Evolutionary conservation across 2,329 filamentous ascomycete genomes (phyloP).

Genomic region (Graphiopsis chlorocephala): DNA sequence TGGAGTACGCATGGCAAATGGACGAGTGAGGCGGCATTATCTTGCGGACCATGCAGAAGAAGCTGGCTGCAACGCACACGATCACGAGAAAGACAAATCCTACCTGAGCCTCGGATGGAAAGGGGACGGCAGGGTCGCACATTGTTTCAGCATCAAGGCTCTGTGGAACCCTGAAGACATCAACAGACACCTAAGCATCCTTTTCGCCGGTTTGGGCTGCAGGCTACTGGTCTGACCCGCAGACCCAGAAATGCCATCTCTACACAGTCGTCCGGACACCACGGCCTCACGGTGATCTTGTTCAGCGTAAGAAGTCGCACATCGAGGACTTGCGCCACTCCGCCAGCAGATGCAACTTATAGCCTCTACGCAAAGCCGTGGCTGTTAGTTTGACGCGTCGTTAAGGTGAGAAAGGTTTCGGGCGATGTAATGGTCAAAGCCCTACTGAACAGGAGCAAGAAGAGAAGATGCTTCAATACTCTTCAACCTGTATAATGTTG

Average conservation of each 20-base stretch:
- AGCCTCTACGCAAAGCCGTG: neutral
- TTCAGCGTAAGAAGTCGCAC: neutral
- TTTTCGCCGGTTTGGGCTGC: neutral
- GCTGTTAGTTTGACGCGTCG: neutral
- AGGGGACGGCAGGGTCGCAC: neutral
- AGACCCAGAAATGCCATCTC: neutral
- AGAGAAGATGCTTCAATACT: neutral
- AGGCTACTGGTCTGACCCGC: neutral
- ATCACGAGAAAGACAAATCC: neutral
- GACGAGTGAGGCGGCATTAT: constrained; percentile 60
- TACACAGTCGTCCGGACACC: neutral
- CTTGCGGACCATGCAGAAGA: neutral
- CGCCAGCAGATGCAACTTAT: neutral
- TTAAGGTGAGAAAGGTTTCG: neutral
- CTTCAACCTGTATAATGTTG: neutral
- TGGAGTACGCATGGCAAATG: constrained; percentile 96
- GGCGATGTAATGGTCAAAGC: neutral
- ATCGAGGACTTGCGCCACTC: neutral
- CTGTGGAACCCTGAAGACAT: neutral
- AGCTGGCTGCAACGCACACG: neutral
- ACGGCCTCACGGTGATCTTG: neutral
- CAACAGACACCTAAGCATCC: neutral
- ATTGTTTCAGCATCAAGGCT: neutral
- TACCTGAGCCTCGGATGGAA: neutral
- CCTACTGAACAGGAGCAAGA: neutral